Conservation (phyloP, 179 eudicot genomes). For the Nepenthes alata region DNA sequence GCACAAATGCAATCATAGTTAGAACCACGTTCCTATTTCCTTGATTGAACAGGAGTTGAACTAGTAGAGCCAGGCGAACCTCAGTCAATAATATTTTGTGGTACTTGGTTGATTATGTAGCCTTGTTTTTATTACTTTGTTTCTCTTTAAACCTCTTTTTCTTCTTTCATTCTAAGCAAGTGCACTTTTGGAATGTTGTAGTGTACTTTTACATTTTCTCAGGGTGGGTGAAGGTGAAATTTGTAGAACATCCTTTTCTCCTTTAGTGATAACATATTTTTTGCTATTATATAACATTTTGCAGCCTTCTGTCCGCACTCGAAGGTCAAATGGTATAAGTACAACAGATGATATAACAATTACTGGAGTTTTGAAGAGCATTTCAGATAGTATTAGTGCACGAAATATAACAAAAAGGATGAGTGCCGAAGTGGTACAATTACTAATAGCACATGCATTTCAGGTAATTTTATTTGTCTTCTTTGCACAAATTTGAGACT, state of each 20-base stretch:
- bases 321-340: conserved; percentile 35
- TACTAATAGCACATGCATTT: conserved; percentile 67
- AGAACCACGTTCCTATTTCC: too few species aligned
- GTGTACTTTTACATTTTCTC: too few species aligned
- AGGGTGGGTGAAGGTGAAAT: too few species aligned
- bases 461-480: conserved; percentile 37
- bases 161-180: background rate
- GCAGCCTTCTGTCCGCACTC: conserved; percentile 61
- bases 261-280: background rate
- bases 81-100: background rate
- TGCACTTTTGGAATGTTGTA: background rate
- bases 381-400: conserved; percentile 35
- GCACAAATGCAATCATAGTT: too few species aligned
- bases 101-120: background rate
- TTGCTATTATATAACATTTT: conserved; percentile 4
- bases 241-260: too few species aligned
- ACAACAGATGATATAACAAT: conserved; percentile 32
- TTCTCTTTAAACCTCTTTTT: too few species aligned
- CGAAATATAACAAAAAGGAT: conserved; percentile 60
- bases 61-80: too few species aligned
- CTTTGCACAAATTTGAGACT: background rate
- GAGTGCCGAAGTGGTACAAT: conserved; percentile 46
- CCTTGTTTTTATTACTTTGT: too few species aligned
- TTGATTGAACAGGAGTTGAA: too few species aligned
- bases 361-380: conserved; percentile 45